phyloP scores from a whole-genome alignment of 306 rosid genomes.

The Prosopis cineraria region DNA sequence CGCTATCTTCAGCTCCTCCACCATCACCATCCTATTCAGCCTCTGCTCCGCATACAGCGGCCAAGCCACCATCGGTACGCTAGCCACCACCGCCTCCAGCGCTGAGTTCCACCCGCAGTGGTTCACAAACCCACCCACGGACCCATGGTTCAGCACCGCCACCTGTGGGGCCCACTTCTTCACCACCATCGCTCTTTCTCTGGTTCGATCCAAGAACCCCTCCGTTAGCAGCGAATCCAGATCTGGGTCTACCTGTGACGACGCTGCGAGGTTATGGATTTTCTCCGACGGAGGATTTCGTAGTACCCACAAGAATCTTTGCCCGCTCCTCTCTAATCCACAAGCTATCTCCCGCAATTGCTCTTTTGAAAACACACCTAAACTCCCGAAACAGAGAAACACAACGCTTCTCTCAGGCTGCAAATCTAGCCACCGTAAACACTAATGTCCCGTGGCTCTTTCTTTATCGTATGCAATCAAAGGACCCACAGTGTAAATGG shows the following conservation, averaged over 20 bases:
- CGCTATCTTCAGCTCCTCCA: conserved; percentile 28
- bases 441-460: conserved; percentile 5
- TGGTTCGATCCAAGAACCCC: conserved; percentile 43
- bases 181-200: conserved; percentile 40
- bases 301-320: neutral
- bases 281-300: conserved; percentile 35
- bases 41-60: conserved; percentile 58
- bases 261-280: neutral
- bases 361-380: conserved; percentile 46
- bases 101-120: conserved; percentile 29
- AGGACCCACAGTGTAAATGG: conserved; percentile 44
- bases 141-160: conserved; percentile 38
- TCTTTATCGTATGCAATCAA: neutral
- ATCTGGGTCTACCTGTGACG: conserved; percentile 27
- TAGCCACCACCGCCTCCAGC: conserved; percentile 44
- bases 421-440: conserved; percentile 43
- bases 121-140: conserved; percentile 64
- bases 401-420: conserved; percentile 52
- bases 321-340: neutral
- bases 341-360: conserved; percentile 24
- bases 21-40: conserved; percentile 24
- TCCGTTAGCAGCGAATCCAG: conserved; percentile 40
- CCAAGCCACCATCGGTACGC: conserved; percentile 57
- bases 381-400: conserved; percentile 57
- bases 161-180: conserved; percentile 58